These are phyloP conservation scores for Colletotrichum plurivorum DNA, from an alignment of 2,329 filamentous ascomycete genomes.

Conservation along the genomic window DNA sequence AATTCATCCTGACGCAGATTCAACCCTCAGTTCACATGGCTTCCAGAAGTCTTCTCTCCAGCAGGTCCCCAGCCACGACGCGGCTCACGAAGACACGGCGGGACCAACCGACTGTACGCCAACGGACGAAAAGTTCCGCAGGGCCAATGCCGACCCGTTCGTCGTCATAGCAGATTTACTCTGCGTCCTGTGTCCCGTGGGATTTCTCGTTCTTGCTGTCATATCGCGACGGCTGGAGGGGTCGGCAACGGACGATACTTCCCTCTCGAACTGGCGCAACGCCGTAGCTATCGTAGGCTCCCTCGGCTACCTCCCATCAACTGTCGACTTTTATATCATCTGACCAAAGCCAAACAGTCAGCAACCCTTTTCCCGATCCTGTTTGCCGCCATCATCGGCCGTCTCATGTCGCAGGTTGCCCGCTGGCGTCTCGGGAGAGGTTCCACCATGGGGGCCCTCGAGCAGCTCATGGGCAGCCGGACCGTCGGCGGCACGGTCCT, in stretches of 20 bases:
- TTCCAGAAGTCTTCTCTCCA: no score
- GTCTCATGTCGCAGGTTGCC: neutral
- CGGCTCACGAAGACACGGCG: no score
- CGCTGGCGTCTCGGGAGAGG: constrained; percentile 2
- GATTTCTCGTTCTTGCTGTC: neutral
- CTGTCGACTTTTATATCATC: neutral
- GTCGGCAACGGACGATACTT: neutral
- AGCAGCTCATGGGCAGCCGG: neutral
- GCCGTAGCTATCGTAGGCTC: neutral
- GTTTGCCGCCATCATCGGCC: constrained; percentile 4
- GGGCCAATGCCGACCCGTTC: neutral
- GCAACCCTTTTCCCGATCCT: constrained; percentile 15
- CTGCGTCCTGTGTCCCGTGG: neutral
- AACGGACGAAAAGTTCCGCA: neutral
- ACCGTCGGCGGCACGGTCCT: neutral
- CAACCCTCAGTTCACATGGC: no score
- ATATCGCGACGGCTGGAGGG: neutral
- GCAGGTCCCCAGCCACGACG: no score
- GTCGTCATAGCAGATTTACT: neutral
- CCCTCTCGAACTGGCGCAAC: neutral
- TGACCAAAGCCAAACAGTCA: neutral
- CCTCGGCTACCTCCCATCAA: neutral
- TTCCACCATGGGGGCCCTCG: neutral
- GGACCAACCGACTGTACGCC: no score
- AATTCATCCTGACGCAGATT: no score